Evolutionary conservation across 1,284 basidiomycete species (phyloP).

Genomic region (Pyrrhoderma lamaoense): DNA sequence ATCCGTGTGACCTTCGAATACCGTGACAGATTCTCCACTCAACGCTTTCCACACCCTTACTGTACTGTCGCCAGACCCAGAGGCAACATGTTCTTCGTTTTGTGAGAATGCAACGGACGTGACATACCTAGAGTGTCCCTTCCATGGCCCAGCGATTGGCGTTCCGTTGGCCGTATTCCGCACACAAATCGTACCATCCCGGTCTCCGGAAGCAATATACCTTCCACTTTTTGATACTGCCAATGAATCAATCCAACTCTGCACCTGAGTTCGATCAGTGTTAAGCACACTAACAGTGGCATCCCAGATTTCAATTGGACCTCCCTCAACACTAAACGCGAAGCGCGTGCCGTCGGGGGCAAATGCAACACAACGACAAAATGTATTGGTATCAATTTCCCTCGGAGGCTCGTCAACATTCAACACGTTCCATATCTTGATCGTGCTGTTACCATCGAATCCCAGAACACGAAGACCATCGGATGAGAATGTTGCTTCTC

Average conservation of each 20-base stretch:
- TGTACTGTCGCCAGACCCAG: neutral
- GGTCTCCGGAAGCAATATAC: neutral
- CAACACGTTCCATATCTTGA: too few relatives aligned
- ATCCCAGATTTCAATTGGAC: constrained; percentile 3
- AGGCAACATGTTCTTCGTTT: neutral
- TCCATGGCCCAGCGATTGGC: too few relatives aligned
- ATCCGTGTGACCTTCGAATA: neutral
- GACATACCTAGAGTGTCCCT: neutral
- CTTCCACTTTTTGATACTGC: neutral
- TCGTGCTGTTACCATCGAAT: too few relatives aligned
- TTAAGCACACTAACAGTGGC: neutral
- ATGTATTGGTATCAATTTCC: neutral
- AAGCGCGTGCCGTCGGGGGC: constrained; percentile 1
- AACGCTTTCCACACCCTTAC: neutral
- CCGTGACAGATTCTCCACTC: neutral
- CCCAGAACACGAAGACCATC: neutral
- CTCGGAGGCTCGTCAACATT: too few relatives aligned
- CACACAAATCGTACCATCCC: neutral
- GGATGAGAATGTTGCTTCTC: neutral
- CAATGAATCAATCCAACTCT: neutral
- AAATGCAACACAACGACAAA: constrained; percentile 3
- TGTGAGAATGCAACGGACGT: neutral
- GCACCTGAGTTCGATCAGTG: neutral
- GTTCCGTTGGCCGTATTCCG: neutral
- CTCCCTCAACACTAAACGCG: neutral